phyloP scores from a whole-genome alignment of 805 yeast genomes.

The Candida coleopterorum region DNA sequence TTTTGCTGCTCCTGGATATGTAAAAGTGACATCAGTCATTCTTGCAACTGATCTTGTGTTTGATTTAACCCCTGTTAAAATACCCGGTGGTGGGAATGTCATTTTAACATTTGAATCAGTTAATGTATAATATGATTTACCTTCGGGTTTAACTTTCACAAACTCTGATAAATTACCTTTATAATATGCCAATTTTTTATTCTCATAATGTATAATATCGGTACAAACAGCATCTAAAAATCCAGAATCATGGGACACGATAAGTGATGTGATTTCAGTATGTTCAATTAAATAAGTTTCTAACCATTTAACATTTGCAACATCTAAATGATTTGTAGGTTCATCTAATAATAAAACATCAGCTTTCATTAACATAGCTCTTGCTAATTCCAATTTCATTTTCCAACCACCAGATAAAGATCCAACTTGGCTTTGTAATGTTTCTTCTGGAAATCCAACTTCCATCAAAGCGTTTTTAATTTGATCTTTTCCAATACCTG shows the following conservation, averaged over 20 bases:
- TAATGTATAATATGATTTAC: conserved; percentile 90
- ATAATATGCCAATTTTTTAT: conserved; percentile 89
- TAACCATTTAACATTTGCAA: conserved; percentile 87
- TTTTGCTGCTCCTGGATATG: conserved; percentile 84
- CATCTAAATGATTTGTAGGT: conserved; percentile 98
- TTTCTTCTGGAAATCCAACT: conserved; percentile 89
- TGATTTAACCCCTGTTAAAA: conserved; percentile 94
- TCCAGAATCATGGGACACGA: conserved; percentile 97
- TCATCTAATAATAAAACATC: conserved; percentile 92
- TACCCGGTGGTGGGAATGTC: conserved; percentile 99
- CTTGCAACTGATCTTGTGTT: conserved; percentile 91
- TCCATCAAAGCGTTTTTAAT: conserved; percentile 70
- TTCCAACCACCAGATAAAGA: conserved; percentile 99
- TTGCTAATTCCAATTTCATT: conserved; percentile 96
- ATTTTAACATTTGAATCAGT: conserved; percentile 90
- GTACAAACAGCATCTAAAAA: conserved; percentile 95
- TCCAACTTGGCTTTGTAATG: conserved; percentile 88
- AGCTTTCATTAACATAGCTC: conserved; percentile 97
- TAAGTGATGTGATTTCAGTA: conserved; percentile 85
- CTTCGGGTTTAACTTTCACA: conserved; percentile 91
- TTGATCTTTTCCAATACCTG: conserved; percentile 57
- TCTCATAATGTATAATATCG: conserved; percentile 93
- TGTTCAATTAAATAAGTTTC: conserved; percentile 80
- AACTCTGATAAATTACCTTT: conserved; percentile 93
- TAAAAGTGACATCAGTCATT: conserved; percentile 76